These are phyloP conservation scores for Pythium periplocum DNA, from an alignment of 352 stramenopile species.

Conservation along the genomic window DNA sequence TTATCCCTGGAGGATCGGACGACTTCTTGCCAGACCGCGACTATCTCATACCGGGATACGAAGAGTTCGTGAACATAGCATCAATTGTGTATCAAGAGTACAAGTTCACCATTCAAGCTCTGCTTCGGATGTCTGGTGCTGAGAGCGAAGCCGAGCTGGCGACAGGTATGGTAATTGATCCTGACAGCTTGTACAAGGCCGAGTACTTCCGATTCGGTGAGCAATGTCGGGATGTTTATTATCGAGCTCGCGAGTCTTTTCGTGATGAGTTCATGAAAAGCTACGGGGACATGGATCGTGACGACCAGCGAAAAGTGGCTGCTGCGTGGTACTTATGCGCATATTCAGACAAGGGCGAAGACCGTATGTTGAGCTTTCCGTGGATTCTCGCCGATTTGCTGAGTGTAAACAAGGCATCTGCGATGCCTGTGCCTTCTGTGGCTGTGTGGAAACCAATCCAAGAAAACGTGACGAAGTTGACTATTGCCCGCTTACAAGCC, in stretches of 20 bases:
- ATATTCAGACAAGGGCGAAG: conserved; percentile 33
- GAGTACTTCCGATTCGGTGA: conserved; percentile 81
- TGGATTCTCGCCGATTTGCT: conserved; percentile 67
- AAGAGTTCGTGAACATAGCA: conserved; percentile 31
- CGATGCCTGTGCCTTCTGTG: not conserved
- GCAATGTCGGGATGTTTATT: conserved; percentile 63
- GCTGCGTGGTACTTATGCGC: conserved; percentile 68
- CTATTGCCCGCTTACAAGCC: conserved; percentile 30
- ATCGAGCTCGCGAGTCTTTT: conserved; percentile 37
- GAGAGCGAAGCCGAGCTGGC: conserved; percentile 58
- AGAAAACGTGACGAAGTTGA: not conserved
- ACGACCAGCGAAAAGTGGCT: conserved; percentile 36
- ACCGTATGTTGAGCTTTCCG: conserved; percentile 53
- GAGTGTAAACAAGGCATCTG: conserved; percentile 29
- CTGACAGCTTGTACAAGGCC: conserved; percentile 46
- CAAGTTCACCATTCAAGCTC: conserved; percentile 40
- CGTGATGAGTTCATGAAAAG: conserved; percentile 37
- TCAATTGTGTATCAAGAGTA: conserved; percentile 58
- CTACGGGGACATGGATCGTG: conserved; percentile 9
- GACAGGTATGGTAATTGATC: conserved; percentile 68
- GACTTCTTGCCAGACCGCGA: conserved; percentile 24
- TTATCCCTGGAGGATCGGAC: not conserved
- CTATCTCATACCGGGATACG: conserved; percentile 50
- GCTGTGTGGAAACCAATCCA: not conserved
- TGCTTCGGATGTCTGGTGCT: conserved; percentile 63